Conservation (phyloP, 2,329 filamentous ascomycete genomes). For the Fusarium denticulatum region DNA sequence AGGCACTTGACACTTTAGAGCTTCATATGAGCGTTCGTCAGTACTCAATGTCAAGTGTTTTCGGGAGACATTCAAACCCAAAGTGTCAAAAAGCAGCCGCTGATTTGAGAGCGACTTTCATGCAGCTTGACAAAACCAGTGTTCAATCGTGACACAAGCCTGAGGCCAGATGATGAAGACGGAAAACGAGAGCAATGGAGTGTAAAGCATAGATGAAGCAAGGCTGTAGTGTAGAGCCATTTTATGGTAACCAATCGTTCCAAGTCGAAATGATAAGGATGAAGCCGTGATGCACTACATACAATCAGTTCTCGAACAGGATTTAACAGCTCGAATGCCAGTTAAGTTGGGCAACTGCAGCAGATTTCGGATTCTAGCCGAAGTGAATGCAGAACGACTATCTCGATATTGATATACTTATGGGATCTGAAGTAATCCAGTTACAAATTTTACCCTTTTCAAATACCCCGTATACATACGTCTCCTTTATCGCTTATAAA, state of each 20-base stretch:
- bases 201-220: too few relatives aligned
- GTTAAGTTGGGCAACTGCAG: not conserved
- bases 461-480: fast-evolving
- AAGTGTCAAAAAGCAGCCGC: too few relatives aligned
- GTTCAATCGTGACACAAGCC: not conserved
- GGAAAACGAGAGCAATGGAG: not conserved
- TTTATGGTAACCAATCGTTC: too few relatives aligned
- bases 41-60: not conserved
- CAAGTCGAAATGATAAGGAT: not conserved
- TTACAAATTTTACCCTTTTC: not conserved
- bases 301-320: not conserved
- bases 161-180: not conserved
- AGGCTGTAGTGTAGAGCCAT: too few relatives aligned
- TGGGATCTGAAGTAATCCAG: not conserved
- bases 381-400: too few relatives aligned
- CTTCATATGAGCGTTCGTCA: not conserved
- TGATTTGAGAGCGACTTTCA: not conserved
- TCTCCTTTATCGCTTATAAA: constrained; percentile 29
- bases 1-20: too few relatives aligned
- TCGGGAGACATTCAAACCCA: too few relatives aligned
- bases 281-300: not conserved
- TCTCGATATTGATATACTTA: not conserved
- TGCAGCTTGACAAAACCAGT: fast-evolving
- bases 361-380: too few relatives aligned
- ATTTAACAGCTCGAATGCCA: not conserved